Percentiles rank a stretch among this genome's conserved stretches.
These are phyloP conservation scores for Exutisphaerella laricina DNA, from an alignment of 2,329 filamentous ascomycete species.

Conservation along the genomic window DNA sequence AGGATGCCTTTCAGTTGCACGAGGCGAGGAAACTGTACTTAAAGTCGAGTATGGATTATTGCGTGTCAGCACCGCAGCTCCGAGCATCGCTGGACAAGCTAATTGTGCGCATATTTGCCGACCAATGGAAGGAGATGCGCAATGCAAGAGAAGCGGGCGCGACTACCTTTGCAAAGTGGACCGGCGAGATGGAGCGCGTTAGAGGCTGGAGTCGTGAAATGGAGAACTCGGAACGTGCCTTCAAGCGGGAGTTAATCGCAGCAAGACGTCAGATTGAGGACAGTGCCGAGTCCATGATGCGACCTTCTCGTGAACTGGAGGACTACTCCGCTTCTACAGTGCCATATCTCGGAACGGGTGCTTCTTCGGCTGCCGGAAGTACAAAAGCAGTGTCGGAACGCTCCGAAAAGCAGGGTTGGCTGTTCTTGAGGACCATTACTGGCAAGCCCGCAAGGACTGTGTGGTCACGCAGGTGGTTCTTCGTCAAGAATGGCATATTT, in stretches of 20 bases:
- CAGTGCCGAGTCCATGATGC: conserved; percentile 60
- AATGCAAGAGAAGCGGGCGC: conserved; percentile 60
- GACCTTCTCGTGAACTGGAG: conserved; percentile 86
- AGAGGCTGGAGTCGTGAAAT: conserved; percentile 91
- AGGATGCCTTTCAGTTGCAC: conserved; percentile 93
- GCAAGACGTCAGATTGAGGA: conserved; percentile 80
- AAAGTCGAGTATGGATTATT: conserved; percentile 90
- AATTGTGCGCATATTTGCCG: conserved; percentile 74
- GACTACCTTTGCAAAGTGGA: conserved; percentile 60
- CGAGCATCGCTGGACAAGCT: conserved; percentile 79
- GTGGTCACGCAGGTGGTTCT: conserved; percentile 93
- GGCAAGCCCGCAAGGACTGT: conserved; percentile 86
- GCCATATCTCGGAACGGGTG: conserved; percentile 70
- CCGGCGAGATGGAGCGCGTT: conserved; percentile 80
- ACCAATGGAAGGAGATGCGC: conserved; percentile 84
- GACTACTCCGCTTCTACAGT: conserved; percentile 89
- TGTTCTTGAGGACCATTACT: conserved; percentile 73
- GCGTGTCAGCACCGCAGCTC: conserved; percentile 77
- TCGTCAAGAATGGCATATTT: conserved; percentile 91
- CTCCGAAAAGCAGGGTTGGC: conserved; percentile 88
- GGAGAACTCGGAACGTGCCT: conserved; percentile 79
- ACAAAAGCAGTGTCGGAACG: conserved; percentile 48
- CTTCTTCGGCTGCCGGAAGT: conserved; percentile 50
- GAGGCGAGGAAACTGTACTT: conserved; percentile 88
- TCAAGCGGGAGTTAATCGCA: conserved; percentile 72